Evolutionary conservation across 768 basidiomycete species (phyloP), one percentile per base, ranked within the genome.

Genomic region (Tulasnella sp.): DNA sequence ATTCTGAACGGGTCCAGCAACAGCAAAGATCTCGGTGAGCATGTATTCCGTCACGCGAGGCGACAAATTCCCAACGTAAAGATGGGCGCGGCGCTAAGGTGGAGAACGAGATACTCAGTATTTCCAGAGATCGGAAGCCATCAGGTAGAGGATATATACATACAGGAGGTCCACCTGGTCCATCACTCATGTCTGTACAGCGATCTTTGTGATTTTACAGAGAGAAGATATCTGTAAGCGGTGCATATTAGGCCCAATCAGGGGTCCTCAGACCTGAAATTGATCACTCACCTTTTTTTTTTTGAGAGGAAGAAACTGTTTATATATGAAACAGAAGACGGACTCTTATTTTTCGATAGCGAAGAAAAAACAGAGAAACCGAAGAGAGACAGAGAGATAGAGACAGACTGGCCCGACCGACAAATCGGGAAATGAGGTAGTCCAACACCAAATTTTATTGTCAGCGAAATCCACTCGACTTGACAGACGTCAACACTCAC

Each of bases 11-110:
- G 90, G 84, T 39, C 93, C 95, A 64, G 89, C 89, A 62, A 91
- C 88, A 65, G 89, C 89, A 65, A 91, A 92, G 56, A 91, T 92
- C 67, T 98, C 93, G 37, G 88, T 90, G 64, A 98, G 81, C 87
- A 98, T 98, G 71, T 91, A 93, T 72, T 98, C 95, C 48, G 92
- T 98, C 46, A 99, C 95, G 39, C 95, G 79, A 57, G 93, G 91
- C 63, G 86, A 90, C 65, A 99, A 74, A 69, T 98, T 98, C 56
- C 95, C 95, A 67, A 99, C 88, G 66, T 99, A 99, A 60, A 99
- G 82, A 72, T 99, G 95, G 59, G 95, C 92, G 60, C 91, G 78
- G 67, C 85, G 76, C 83, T 87, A 50, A 13, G 24, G n/a, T 8
- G 20, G 35, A 20, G 35, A 16, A 15, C 8, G 45, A n/a, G 41